phyloP scores from a whole-genome alignment of 2,329 filamentous ascomycete species.

The Leptosphaerulina australis region DNA sequence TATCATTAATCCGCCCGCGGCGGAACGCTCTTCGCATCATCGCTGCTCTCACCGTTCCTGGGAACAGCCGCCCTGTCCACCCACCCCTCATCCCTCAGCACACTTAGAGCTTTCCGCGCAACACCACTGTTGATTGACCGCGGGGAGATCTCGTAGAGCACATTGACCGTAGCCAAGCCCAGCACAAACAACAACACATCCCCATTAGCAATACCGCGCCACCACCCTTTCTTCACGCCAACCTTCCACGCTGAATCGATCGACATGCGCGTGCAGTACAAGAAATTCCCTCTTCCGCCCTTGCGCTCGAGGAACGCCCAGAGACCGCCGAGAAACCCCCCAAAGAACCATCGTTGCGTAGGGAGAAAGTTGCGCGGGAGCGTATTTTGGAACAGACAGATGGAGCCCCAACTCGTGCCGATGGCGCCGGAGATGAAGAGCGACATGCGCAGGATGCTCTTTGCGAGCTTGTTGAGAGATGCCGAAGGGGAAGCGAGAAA shows the following conservation, averaged over 20 bases:
- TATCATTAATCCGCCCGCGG: slow-evolving; percentile 9
- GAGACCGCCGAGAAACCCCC: slow-evolving; percentile 81
- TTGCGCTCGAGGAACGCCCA: slow-evolving; percentile 80
- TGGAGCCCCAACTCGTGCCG: slow-evolving; percentile 83
- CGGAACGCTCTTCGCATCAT: slow-evolving; percentile 8
- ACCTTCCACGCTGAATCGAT: slow-evolving; percentile 90
- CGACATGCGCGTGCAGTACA: slow-evolving; percentile 79
- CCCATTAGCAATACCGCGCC: slow-evolving; percentile 79
- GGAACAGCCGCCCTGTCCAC: slow-evolving; percentile 61
- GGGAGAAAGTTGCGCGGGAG: slow-evolving; percentile 77
- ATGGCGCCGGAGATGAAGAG: slow-evolving; percentile 83
- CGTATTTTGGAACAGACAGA: slow-evolving; percentile 85
- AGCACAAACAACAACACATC: slow-evolving; percentile 84
- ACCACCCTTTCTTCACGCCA: slow-evolving; percentile 87
- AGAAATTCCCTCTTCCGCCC: slow-evolving; percentile 66
- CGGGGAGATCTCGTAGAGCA: slow-evolving; percentile 75
- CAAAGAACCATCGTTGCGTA: slow-evolving; percentile 86
- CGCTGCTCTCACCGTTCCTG: slow-evolving; percentile 19
- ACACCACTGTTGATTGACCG: slow-evolving; percentile 69
- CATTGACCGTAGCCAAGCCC: slow-evolving; percentile 77
- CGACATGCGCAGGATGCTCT: slow-evolving; percentile 73
- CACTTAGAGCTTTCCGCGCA: slow-evolving; percentile 74
- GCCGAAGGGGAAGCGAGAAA: slow-evolving; percentile 73
- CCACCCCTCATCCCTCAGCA: slow-evolving; percentile 77
- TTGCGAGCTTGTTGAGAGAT: slow-evolving; percentile 69